A percentile compares a stretch with the other conserved stretches of the same genome.
Evolutionary conservation across 352 stramenopile genomes (phyloP).

Genomic region (Pythium sukuiense): DNA sequence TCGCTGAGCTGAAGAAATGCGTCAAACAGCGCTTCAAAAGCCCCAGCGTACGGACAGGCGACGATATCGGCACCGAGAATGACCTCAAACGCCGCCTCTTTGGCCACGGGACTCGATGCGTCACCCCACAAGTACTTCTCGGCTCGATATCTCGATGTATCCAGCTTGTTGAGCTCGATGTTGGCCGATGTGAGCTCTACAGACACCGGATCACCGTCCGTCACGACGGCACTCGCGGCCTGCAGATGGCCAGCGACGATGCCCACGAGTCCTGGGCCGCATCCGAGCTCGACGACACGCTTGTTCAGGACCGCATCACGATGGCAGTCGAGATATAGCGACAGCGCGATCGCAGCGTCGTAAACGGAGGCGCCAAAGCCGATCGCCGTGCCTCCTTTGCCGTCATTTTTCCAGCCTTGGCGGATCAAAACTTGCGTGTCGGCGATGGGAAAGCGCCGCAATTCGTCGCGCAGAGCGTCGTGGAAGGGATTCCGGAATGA

Average conservation of each 20-base stretch:
- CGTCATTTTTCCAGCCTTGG: constrained; percentile 78
- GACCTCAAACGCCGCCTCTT: constrained; percentile 51
- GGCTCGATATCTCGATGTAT: constrained; percentile 30
- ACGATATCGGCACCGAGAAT: constrained; percentile 82
- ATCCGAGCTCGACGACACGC: constrained; percentile 71
- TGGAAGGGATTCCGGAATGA: constrained; percentile 78
- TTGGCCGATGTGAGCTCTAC: constrained; percentile 68
- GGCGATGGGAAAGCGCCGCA: constrained; percentile 69
- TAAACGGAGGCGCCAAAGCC: constrained; percentile 86
- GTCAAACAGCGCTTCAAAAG: constrained; percentile 60
- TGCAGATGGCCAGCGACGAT: constrained; percentile 61
- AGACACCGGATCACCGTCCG: constrained; percentile 70
- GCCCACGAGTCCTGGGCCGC: constrained; percentile 69
- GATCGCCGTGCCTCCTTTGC: constrained; percentile 63
- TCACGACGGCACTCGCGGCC: constrained; percentile 50
- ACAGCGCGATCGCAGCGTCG: constrained; percentile 72
- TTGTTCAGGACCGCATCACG: constrained; percentile 48
- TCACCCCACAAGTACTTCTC: constrained; percentile 69
- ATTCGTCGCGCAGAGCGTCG: constrained; percentile 60
- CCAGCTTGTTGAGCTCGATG: constrained; percentile 40
- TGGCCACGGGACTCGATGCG: constrained; percentile 29
- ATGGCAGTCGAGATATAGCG: constrained; percentile 71
- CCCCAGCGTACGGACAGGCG: constrained; percentile 73
- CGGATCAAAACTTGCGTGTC: constrained; percentile 58
- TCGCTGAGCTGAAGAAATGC: constrained; percentile 49